These are phyloP conservation scores for Paspalum vaginatum DNA, from an alignment of 176 grass and related monocot species.

Conservation along the genomic window DNA sequence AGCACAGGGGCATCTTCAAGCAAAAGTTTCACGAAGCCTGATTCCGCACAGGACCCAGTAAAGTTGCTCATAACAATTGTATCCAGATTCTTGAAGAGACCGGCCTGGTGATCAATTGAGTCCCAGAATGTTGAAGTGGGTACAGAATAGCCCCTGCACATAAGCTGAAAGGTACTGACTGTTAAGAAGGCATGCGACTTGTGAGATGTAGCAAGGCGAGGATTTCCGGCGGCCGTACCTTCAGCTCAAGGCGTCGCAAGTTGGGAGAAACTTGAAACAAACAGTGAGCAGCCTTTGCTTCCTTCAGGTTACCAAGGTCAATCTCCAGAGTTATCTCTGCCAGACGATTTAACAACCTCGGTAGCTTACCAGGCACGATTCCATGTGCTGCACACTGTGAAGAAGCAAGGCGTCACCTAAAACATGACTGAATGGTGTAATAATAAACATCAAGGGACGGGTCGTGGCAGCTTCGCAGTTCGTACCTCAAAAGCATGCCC, in stretches of 20 bases:
- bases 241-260: slow-evolving; percentile 36
- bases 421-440: slow-evolving; percentile 7
- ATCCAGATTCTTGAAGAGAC: slow-evolving; percentile 37
- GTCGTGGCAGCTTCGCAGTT: slow-evolving; percentile 14
- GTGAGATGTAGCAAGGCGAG: slow-evolving; percentile 22
- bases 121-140: not conserved
- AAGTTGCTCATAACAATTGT: slow-evolving; percentile 24
- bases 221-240: slow-evolving; percentile 35
- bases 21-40: slow-evolving; percentile 37
- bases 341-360: slow-evolving; percentile 43
- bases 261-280: slow-evolving; percentile 57
- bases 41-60: slow-evolving; percentile 8
- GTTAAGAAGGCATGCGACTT: slow-evolving; percentile 17
- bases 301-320: slow-evolving; percentile 22
- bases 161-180: slow-evolving; percentile 29
- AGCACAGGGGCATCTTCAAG: slow-evolving; percentile 30
- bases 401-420: slow-evolving; percentile 20
- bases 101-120: slow-evolving; percentile 9
- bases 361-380: slow-evolving; percentile 21
- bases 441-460: slow-evolving; percentile 2
- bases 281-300: slow-evolving; percentile 39
- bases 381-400: slow-evolving; percentile 37
- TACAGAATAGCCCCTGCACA: not conserved
- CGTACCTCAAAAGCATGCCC: slow-evolving; percentile 34
- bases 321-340: slow-evolving; percentile 33